Evolutionary conservation across 805 yeast genomes (phyloP).

Genomic region (Myxozyma melibiosi): DNA sequence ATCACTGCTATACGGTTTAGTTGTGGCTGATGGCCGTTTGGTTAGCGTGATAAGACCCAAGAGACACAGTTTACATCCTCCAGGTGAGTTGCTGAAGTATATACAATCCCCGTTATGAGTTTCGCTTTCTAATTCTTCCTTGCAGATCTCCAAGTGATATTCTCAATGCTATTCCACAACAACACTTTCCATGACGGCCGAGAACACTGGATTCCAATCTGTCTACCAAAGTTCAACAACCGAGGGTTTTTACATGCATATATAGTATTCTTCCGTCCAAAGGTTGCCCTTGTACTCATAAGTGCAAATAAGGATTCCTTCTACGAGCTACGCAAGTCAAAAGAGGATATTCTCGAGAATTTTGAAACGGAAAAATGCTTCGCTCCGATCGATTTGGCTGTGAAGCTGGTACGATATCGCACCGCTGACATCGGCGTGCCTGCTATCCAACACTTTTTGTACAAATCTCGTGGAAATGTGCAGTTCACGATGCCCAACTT

Average conservation of each 20-base stretch:
- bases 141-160: slow-evolving; percentile 68
- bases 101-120: background rate
- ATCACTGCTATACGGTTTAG: slow-evolving; percentile 72
- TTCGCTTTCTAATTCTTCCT: background rate
- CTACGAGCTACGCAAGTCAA: slow-evolving; percentile 67
- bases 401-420: slow-evolving; percentile 46
- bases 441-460: slow-evolving; percentile 74
- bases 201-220: slow-evolving; percentile 92
- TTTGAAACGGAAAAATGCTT: slow-evolving; percentile 46
- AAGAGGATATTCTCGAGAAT: slow-evolving; percentile 53
- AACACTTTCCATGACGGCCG: slow-evolving; percentile 52
- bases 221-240: slow-evolving; percentile 86
- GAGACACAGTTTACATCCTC: slow-evolving; percentile 75
- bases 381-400: slow-evolving; percentile 45
- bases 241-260: slow-evolving; percentile 86
- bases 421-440: slow-evolving; percentile 58
- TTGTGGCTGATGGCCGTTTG: slow-evolving; percentile 66
- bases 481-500: slow-evolving; percentile 58
- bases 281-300: slow-evolving; percentile 51
- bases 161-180: slow-evolving; percentile 69
- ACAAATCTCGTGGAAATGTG: slow-evolving; percentile 66
- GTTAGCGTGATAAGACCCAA: slow-evolving; percentile 74
- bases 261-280: slow-evolving; percentile 58
- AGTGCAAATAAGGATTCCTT: slow-evolving; percentile 79
- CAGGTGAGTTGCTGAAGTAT: slow-evolving; percentile 40